Percentiles rank a stretch among this genome's conserved stretches.
Conservation (phyloP, 306 rosid genomes). For the Abrus precatorius region DNA sequence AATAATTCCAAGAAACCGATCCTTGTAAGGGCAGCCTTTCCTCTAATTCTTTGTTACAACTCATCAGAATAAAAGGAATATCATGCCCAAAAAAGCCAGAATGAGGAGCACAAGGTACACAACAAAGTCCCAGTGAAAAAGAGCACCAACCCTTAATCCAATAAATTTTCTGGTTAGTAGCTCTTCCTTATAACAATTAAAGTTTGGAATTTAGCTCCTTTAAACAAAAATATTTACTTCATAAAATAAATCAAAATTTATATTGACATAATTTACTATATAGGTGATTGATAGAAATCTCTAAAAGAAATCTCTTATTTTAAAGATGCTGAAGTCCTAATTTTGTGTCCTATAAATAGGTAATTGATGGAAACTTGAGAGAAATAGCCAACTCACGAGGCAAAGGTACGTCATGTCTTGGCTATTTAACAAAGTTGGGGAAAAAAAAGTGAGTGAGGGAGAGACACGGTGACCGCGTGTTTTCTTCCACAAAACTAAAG, state of each 20-base stretch:
- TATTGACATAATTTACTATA: no score
- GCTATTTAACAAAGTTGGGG: slow-evolving; percentile 23
- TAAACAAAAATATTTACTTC: no score
- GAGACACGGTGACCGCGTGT: not conserved
- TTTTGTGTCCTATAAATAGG: not conserved
- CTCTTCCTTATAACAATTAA: not conserved
- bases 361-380: not conserved
- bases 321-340: no score
- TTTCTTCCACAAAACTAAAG: slow-evolving; percentile 37
- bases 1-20: slow-evolving; percentile 26
- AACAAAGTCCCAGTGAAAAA: not conserved
- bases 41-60: not conserved
- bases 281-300: no score
- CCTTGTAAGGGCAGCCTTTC: not conserved
- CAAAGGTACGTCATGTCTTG: not conserved
- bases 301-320: no score
- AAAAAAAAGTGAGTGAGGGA: not conserved
- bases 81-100: not conserved
- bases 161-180: not conserved
- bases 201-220: not conserved
- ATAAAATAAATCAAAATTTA: no score
- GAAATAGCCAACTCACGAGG: not conserved
- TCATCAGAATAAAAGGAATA: not conserved
- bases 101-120: slow-evolving; percentile 2
- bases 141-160: not conserved